Evolutionary conservation across 805 yeast genomes (phyloP).

Genomic region (Peterozyma toletana): DNA sequence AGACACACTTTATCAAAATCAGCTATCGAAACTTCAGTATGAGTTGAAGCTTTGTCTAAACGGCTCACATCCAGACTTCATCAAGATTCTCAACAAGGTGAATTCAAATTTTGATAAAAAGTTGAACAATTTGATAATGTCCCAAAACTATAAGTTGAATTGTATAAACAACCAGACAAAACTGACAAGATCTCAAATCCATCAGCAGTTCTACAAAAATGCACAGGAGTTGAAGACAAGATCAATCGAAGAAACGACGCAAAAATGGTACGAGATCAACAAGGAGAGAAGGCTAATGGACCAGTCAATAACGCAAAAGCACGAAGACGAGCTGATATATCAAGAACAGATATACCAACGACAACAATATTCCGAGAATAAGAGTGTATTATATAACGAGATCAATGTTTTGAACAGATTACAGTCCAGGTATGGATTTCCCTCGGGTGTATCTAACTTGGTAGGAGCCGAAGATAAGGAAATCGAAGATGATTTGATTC

Average conservation of each 20-base stretch:
- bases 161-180: constrained; percentile 77
- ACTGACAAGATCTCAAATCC: constrained; percentile 72
- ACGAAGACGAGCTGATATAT: constrained; percentile 16
- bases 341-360: constrained; percentile 51
- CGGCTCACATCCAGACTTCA: constrained; percentile 88
- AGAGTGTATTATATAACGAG: constrained; percentile 56
- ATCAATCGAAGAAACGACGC: constrained; percentile 67
- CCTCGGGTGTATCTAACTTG: constrained; percentile 69
- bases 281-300: constrained; percentile 83
- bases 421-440: constrained; percentile 64
- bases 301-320: constrained; percentile 27
- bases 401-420: constrained; percentile 66
- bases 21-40: constrained; percentile 64
- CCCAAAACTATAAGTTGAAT: constrained; percentile 58
- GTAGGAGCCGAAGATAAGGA: constrained; percentile 65
- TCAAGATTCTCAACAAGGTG: constrained; percentile 62
- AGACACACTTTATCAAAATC: constrained; percentile 80
- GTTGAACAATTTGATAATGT: constrained; percentile 27
- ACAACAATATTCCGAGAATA: constrained; percentile 1
- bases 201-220: constrained; percentile 73
- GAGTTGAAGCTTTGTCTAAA: constrained; percentile 82
- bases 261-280: constrained; percentile 87
- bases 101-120: constrained; percentile 69
- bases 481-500: constrained; percentile 61
- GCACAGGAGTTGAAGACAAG: constrained; percentile 59